Evolutionary conservation across 2,329 filamentous ascomycete genomes (phyloP).

Genomic region (Pyrenophora tritici-repentis): DNA sequence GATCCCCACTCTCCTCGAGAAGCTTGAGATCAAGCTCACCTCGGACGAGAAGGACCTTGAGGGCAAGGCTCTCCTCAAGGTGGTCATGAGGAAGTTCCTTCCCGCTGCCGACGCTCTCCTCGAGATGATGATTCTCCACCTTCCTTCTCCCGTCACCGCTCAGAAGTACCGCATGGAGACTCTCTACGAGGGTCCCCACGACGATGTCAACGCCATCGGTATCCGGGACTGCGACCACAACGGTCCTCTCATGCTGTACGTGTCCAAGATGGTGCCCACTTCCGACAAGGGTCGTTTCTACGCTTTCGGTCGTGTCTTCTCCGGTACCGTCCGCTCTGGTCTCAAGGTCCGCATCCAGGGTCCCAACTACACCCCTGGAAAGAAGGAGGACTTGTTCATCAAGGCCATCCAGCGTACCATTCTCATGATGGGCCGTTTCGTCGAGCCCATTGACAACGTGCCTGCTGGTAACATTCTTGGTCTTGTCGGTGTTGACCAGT

Average conservation of each 20-base stretch:
- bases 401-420: conserved; percentile 99
- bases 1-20: conserved; percentile 78
- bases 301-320: conserved; percentile 99
- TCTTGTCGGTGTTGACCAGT: conserved; percentile 99
- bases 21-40: conserved; percentile 92
- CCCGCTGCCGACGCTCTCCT: conserved; percentile 96
- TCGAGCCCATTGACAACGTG: conserved; percentile 98
- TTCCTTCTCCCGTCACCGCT: conserved; percentile 92
- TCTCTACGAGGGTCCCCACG: conserved; percentile 94
- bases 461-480: conserved; percentile 99
- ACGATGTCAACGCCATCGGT: conserved; percentile 91
- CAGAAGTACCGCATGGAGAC: conserved; percentile 98
- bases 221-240: conserved; percentile 99
- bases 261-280: conserved; percentile 99
- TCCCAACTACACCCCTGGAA: conserved; percentile 96
- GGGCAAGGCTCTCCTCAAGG: conserved; percentile 97
- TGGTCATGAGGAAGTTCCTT: conserved; percentile 98
- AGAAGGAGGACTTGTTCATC: conserved; percentile 99
- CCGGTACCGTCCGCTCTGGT: conserved; percentile 96
- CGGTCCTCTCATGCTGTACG: conserved; percentile 99
- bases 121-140: conserved; percentile 99
- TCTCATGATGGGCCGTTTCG: conserved; percentile 99
- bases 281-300: conserved; percentile 99
- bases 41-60: conserved; percentile 88
- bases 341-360: conserved; percentile 99